Conservation (phyloP, 768 basidiomycete species). For the Lactarius trivialis region DNA sequence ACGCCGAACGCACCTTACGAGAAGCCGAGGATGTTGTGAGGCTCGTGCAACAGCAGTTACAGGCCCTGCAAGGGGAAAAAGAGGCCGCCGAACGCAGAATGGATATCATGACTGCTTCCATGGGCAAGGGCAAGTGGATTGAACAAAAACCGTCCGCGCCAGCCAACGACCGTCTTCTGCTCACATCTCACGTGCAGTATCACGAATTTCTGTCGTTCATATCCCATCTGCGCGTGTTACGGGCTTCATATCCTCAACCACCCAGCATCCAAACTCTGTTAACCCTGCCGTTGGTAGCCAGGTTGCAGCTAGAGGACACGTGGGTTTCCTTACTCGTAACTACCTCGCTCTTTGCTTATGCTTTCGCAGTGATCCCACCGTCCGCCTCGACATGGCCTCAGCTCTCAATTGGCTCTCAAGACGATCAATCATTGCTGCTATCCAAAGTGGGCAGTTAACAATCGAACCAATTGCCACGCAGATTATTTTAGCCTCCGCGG, state of each 20-base stretch:
- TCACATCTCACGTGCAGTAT: slow-evolving; percentile 69
- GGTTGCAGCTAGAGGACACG: slow-evolving; percentile 79
- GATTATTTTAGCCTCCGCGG: slow-evolving; percentile 51
- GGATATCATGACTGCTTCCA: slow-evolving; percentile 41
- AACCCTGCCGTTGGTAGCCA: slow-evolving; percentile 68
- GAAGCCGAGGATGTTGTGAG: slow-evolving; percentile 84
- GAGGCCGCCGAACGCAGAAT: slow-evolving; percentile 51
- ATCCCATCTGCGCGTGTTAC: slow-evolving; percentile 65
- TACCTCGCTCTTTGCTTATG: slow-evolving; percentile 21
- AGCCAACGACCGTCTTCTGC: slow-evolving; percentile 37
- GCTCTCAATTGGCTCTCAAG: slow-evolving; percentile 92
- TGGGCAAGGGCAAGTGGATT: slow-evolving; percentile 69
- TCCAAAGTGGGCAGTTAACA: slow-evolving; percentile 78
- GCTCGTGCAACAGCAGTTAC: slow-evolving; percentile 81
- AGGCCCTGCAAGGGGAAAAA: slow-evolving; percentile 60
- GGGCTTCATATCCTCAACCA: slow-evolving; percentile 50
- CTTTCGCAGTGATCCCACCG: slow-evolving; percentile 70
- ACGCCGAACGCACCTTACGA: slow-evolving; percentile 69
- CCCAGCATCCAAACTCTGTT: slow-evolving; percentile 72
- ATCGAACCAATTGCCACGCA: slow-evolving; percentile 77
- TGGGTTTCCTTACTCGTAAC: slow-evolving; percentile 39
- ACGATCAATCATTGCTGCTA: slow-evolving; percentile 74
- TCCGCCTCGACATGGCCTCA: slow-evolving; percentile 90
- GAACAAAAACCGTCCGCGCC: slow-evolving; percentile 33
- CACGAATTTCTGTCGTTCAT: slow-evolving; percentile 76